A percentile compares a stretch with the other conserved stretches of the same genome.
phyloP scores from a whole-genome alignment of 2,329 filamentous ascomycete genomes.

The Calycina marina region DNA sequence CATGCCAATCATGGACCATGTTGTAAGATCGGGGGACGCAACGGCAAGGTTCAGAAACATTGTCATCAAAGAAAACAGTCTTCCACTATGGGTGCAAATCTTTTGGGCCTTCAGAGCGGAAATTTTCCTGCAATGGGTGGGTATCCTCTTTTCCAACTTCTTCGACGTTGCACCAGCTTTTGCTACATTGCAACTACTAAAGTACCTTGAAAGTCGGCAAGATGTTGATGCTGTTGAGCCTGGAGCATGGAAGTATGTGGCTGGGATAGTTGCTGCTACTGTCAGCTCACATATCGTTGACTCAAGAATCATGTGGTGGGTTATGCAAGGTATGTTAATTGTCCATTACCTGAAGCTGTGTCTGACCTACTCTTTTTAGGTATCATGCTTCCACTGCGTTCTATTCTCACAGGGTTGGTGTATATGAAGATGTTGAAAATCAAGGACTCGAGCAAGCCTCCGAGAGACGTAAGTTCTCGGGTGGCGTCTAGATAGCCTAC shows the following conservation, averaged over 20 bases:
- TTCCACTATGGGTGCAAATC: constrained; percentile 43
- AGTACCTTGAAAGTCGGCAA: constrained; percentile 10
- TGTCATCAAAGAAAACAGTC: constrained; percentile 25
- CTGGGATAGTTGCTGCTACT: constrained; percentile 7
- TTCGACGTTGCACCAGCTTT: constrained; percentile 14
- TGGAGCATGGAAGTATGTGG: constrained; percentile 11
- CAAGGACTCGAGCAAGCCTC: constrained; percentile 45
- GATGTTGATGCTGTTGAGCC: constrained; percentile 7
- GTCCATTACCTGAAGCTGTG: no score
- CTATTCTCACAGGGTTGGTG: constrained; percentile 53
- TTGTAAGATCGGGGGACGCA: constrained; percentile 33
- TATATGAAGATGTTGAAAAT: constrained; percentile 62
- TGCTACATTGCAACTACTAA: constrained; percentile 11
- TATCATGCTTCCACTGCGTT: constrained; percentile 53
- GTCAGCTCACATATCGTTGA: constrained; percentile 9
- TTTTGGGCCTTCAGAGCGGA: constrained; percentile 37
- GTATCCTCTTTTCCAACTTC: constrained; percentile 6
- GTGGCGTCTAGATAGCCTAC: constrained; percentile 1
- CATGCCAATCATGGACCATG: constrained; percentile 42
- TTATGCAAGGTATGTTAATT: constrained; percentile 10
- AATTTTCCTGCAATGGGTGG: constrained; percentile 37
- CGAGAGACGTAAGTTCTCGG: neutral
- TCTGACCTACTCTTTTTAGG: no score
- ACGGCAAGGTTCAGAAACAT: constrained; percentile 33
- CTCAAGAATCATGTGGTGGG: constrained; percentile 11